Conservation (phyloP, 495 filamentous ascomycete genomes). For the Pyrenopolyporus hunteri region DNA sequence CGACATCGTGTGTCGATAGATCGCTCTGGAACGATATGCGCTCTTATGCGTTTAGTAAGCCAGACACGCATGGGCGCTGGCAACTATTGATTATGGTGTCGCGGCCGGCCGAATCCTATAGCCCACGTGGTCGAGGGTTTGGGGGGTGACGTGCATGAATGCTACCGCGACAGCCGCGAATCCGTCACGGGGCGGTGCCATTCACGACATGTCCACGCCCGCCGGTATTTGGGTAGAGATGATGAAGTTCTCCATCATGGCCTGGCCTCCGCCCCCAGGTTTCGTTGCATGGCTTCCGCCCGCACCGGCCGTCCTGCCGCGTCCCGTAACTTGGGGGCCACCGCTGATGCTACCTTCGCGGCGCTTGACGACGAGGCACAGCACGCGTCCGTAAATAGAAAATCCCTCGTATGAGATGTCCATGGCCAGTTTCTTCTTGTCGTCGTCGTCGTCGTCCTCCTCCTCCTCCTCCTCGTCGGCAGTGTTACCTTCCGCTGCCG, state of each 20-base stretch:
- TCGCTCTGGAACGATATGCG: slow-evolving; percentile 23
- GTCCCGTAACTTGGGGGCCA: slow-evolving; percentile 36
- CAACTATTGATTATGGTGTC: not conserved
- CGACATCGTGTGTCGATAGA: slow-evolving; percentile 24
- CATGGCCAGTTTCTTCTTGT: slow-evolving; percentile 88
- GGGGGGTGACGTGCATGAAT: slow-evolving; percentile 36
- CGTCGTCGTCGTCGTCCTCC: slow-evolving; percentile 81
- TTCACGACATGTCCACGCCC: slow-evolving; percentile 41
- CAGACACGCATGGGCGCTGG: slow-evolving; percentile 11
- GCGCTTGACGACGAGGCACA: slow-evolving; percentile 86
- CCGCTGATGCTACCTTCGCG: slow-evolving; percentile 44
- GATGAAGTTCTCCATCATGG: slow-evolving; percentile 94
- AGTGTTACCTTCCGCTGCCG: slow-evolving; percentile 42
- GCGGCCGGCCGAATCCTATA: slow-evolving; percentile 27
- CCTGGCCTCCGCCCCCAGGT: slow-evolving; percentile 61
- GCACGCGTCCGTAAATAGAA: slow-evolving; percentile 86
- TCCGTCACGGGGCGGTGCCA: slow-evolving; percentile 12
- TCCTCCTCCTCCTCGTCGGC: slow-evolving; percentile 67
- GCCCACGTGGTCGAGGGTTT: slow-evolving; percentile 36
- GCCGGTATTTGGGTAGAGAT: slow-evolving; percentile 68
- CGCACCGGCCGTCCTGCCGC: slow-evolving; percentile 33
- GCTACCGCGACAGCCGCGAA: slow-evolving; percentile 23
- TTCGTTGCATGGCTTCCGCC: slow-evolving; percentile 41
- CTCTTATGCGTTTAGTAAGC: slow-evolving; percentile 30
- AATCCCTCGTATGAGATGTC: slow-evolving; percentile 93